Percentiles rank a stretch among this genome's conserved stretches.
phyloP scores from a whole-genome alignment of 768 basidiomycete genomes.

The Lentinula aciculospora region DNA sequence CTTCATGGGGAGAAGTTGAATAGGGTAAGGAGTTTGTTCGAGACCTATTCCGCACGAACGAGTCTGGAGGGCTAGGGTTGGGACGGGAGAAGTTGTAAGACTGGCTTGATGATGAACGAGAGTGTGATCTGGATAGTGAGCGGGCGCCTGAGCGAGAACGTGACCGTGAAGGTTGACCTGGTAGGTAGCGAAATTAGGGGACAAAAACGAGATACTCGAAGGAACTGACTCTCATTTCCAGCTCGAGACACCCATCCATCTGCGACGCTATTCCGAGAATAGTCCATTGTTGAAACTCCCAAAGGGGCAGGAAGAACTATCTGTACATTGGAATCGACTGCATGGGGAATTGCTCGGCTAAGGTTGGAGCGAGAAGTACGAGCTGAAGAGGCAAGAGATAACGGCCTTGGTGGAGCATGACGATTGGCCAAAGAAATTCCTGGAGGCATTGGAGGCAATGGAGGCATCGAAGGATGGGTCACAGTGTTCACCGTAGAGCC shows the following conservation, averaged over 20 bases:
- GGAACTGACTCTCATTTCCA: background rate
- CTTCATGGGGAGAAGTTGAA: background rate
- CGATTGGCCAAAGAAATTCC: constrained; percentile 14
- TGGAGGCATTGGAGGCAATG: background rate
- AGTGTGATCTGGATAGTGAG: background rate
- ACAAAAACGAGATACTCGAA: background rate
- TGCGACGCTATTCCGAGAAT: background rate
- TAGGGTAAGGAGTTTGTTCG: background rate
- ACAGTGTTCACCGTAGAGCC: constrained; percentile 9
- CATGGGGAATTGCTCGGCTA: constrained; percentile 35
- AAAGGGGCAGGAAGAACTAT: constrained; percentile 45
- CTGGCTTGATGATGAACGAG: background rate
- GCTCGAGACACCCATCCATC: background rate
- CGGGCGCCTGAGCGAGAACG: background rate
- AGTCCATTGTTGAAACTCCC: constrained; percentile 12
- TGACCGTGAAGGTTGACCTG: background rate
- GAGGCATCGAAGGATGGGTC: background rate
- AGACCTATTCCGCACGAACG: background rate
- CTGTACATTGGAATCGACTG: constrained; percentile 32
- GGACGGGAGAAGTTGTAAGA: background rate
- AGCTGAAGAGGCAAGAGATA: constrained; percentile 14
- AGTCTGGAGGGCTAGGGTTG: background rate
- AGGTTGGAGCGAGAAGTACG: constrained; percentile 14
- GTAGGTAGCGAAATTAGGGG: constrained; percentile 13
- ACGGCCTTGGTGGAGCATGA: constrained; percentile 14